Evolutionary conservation across 176 grass and related monocot species (phyloP), one percentile per base, ranked within the genome.

Genomic region (Rhynchospora breviuscula): DNA sequence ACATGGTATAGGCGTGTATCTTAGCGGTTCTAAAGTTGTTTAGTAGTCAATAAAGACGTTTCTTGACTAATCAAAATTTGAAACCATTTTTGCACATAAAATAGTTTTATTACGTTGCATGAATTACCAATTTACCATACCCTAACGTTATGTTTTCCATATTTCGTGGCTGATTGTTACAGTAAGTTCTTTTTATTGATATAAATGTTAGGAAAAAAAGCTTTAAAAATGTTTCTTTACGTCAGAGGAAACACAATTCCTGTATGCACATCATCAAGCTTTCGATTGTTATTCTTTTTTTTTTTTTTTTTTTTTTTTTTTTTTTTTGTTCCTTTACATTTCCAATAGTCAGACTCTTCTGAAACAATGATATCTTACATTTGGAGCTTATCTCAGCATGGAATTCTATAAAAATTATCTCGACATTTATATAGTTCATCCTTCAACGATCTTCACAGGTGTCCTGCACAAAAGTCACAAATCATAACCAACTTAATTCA

Each of bases 401-500:
- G 0, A 78, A 75, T 66, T 85, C 22, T 33, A 79, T 51, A 64
- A 53, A 82, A 49, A 80, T 46, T 69, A 26, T 87, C 60, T 45
- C 71, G 31, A 84, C 45, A 78, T 45, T 13, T 69, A 81, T 84
- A 47, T 53, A 88, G n/a, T 90, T 86, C 89, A 98, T 84, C 95
- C 95, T 95, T 95, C 95, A 75, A 95, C 33, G 54, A 98, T 85
- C 89, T 98, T 98, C 82, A 89, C 91, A 47, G 89, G 73, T 59
- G 89, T 93, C 86, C 95, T 98, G 87, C 21, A 84, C 61, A 87
- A 84, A 68, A 71, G 13, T 78, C 65, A 31, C 23, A 68, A 71
- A n/a, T 78, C 65, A 31, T 17, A 85, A 57, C 51, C 12, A 44
- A 67, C 45, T 22, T 47, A 85, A 65, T 63, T 63, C 43, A 23